phyloP scores from a whole-genome alignment of 208 protist genomes.

The Leishmania braziliensis region DNA sequence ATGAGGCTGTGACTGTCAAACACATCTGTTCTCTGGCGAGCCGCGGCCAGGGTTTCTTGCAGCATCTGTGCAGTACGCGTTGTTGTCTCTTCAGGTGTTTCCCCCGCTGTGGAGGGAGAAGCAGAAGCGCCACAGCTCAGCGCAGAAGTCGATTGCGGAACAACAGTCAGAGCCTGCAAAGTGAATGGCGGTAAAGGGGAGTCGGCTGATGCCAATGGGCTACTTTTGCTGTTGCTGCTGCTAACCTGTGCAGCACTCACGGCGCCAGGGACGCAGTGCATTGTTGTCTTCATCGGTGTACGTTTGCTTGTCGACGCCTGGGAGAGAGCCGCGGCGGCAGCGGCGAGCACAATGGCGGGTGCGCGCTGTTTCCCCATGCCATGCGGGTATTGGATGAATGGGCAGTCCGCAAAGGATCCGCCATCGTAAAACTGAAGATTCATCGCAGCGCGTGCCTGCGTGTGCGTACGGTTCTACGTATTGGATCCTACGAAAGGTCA shows the following conservation, averaged over 20 bases:
- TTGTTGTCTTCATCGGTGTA: neutral
- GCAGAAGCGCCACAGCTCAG: neutral
- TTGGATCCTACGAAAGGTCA: neutral
- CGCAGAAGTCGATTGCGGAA: neutral
- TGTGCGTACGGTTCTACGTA: neutral
- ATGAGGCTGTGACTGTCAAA: slow-evolving; percentile 38
- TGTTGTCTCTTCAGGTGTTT: slow-evolving; percentile 35
- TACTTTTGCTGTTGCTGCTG: neutral
- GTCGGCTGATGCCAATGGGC: neutral
- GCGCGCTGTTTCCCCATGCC: slow-evolving; percentile 47
- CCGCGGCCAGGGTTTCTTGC: slow-evolving; percentile 26
- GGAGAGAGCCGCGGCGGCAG: slow-evolving; percentile 6
- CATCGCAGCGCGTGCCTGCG: neutral
- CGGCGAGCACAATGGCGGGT: slow-evolving; percentile 9
- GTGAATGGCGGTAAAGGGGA: neutral
- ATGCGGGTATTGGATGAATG: slow-evolving; percentile 65
- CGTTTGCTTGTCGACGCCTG: neutral
- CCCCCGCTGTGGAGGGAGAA: neutral
- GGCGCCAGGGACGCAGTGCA: neutral
- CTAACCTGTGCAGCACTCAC: neutral
- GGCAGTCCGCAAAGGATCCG: slow-evolving; percentile 68
- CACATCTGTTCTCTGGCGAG: slow-evolving; percentile 29
- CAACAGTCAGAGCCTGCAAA: neutral
- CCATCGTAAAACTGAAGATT: slow-evolving; percentile 52
- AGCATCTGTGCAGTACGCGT: slow-evolving; percentile 43